Base-by-base conservation (phyloP, 2,329 filamentous ascomycete genomes). In the Monosporascus ibericus region DNA sequence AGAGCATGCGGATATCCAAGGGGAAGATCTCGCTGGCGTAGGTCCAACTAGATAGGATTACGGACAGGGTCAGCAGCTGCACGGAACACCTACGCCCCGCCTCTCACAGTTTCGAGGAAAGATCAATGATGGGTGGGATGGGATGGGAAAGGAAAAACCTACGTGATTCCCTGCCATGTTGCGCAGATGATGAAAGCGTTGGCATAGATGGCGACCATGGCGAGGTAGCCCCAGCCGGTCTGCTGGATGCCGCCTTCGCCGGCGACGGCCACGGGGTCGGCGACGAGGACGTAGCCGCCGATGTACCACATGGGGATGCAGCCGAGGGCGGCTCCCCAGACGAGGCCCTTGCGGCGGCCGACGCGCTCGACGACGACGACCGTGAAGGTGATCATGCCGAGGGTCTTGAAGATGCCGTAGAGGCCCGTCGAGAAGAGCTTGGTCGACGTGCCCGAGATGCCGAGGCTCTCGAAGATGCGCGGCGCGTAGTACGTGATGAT, bases 401-500 rank as follows among this genome's bases (percentile, higher is more conserved):
- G 52, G 0, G 68, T 69, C 55, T 72, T 72, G 51, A 65, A 60
- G 47, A 70, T 66, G 11, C 72, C 73, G 52, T 73, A 72, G 48
- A 75, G 68, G 0, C 72, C 71, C 1, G 72, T 74, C 1, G 66
- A 67, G 55, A 72, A 70, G 20, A 72, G 64, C 52, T 63, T 65
- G 6, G 62, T 55, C 0, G 63, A 61, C 9, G 66, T 71, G 1
- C 69, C 68, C 0, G 60, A 46, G 18, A 70, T 65, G 1, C 70
- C 72, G 5, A 72, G 65, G 14, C 63, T 70, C 56, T 68, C 65
- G 48, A 75, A 68, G 30, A 74, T 66, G 18, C 65, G 63, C 3
- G 64, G 63, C 2, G 65, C 60, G 59, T 84, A 85, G 65, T 84
- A 85, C 3, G 79, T 80, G 49, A 85, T 83, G 34, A 84, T 80